Base-by-base conservation (phyloP, 768 basidiomycete species). In the Mycena vulgaris region DNA sequence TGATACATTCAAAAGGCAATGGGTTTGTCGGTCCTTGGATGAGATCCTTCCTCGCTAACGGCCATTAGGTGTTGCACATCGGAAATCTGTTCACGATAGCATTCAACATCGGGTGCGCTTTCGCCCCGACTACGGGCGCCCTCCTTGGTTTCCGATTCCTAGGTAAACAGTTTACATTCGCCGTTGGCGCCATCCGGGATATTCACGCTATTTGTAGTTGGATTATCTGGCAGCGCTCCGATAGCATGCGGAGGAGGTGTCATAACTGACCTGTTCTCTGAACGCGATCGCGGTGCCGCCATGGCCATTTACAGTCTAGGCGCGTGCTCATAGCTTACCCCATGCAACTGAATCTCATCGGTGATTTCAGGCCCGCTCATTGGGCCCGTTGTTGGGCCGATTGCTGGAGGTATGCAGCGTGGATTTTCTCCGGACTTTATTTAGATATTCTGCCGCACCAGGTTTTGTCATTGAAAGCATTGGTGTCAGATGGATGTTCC, bases 71-170 rank as follows among this genome's bases (percentile, higher is more conserved):
- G 35, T 27, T 73, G 25, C 37, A 73, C 28, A 33, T 88, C 28
- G 75, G 78, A 11, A 90, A 88, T 70, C 23, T 90, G 0, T 60
- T 87, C 33, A 89, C 86, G 71, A 73, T 90, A 5, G 82, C 78
- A 4, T 88, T 91, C 76, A 90, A 83, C 70, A 69, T 90, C 10
- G 90, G 85, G 8, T 91, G 90, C 72, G 90, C 88, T 1, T 85
- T 88, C 71, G 81, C 90, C 10, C 87, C 88, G 4, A 86, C 74
- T 28, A 79, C 81, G 3, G 79, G 73, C 5, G 62, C 80, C 3
- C 79, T 91, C 28, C 84, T 91, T 31, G 85, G 75, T 1, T 89
- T 91, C 76, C 89, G 90, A 19, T 84, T 90, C 68, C 75, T 91
- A 0, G 75, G 90, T 89, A n/a, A n/a, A n/a, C 70, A 28, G 85